phyloP scores from a whole-genome alignment of 495 filamentous ascomycete species.

The Penicillium bovifimosum region DNA sequence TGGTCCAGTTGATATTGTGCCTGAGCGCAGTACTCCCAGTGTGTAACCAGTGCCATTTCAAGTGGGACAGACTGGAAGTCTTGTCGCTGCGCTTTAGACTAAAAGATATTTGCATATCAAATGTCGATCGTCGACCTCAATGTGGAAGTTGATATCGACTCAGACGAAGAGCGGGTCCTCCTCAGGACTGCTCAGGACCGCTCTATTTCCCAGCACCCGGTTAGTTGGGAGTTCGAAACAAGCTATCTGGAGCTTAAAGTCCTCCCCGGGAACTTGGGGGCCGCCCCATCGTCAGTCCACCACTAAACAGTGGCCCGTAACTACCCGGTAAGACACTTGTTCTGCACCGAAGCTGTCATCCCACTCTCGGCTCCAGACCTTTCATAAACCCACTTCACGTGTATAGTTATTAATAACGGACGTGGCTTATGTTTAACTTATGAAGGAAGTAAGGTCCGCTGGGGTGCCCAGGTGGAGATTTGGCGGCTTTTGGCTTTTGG shows the following conservation, averaged over 20 bases:
- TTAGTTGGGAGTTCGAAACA: background rate
- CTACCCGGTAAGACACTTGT: conserved; percentile 1
- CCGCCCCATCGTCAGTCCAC: background rate
- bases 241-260: conserved; percentile 2
- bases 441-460: background rate
- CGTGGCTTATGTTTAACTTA: background rate
- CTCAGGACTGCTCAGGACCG: no score
- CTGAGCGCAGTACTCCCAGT: background rate
- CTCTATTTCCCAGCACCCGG: conserved; percentile 1
- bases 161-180: conserved; percentile 6
- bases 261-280: background rate
- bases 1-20: background rate
- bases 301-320: background rate
- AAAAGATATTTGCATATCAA: background rate
- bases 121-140: conserved; percentile 11
- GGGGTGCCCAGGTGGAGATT: background rate
- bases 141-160: conserved; percentile 1
- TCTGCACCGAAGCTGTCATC: background rate
- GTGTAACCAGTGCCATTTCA: background rate
- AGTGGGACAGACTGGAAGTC: background rate
- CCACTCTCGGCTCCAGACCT: background rate
- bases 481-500: background rate
- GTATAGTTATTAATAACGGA: background rate
- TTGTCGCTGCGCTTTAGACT: background rate
- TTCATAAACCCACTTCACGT: conserved; percentile 1